Base-by-base conservation (phyloP, 78 protist genomes). In the Dictyostelium brefeldianum region DNA sequence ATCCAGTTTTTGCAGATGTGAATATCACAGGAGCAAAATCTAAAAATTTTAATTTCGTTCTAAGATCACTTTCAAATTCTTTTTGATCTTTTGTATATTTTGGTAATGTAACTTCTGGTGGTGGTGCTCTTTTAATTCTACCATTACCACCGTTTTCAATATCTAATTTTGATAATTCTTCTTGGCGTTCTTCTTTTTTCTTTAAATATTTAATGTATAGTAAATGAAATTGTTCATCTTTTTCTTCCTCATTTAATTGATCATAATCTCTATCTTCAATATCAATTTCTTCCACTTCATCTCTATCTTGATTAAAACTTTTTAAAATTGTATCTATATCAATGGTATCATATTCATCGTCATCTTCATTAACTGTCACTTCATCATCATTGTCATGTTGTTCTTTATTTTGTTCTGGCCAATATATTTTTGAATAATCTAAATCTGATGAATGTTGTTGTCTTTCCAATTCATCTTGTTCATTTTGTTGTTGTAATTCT, bases 1-100 rank as follows among this genome's bases (percentile, higher is more conserved):
- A 91, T 31, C 96, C 96, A 59, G 96, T 93, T 47, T 83, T 93
- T 3, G 96, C 96, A 11, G 92, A 84, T 25, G 91, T 83, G 53
- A 93, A 93, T 41, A 87, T 46, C 47, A 84, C 57, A 1, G 96
- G 96, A 2, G 79, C 96, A 77, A 47, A 84, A 74, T 93, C 92
- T 29, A 93, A 27, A 80, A 83, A 93, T 54, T 64, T 53, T 22
- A 93, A n/a, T 53, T 93, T 85, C 0, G 65, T 27, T 43, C 92
- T 56, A 10, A 93, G 12, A 36, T 77, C 59, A 5, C 14, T 50
- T 64, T 80, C 89, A 65, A 29, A 93, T 20, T 80, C 89, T n/a
- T 84, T 73, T 69, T 90, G 93, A 29, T 64, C 79, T 51, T 59
- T 77, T 5, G 85, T 51, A 0, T 53, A 41, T 78, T 41, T 64